phyloP scores from a whole-genome alignment of 805 yeast species.

The Phaffomyces antillensis region DNA sequence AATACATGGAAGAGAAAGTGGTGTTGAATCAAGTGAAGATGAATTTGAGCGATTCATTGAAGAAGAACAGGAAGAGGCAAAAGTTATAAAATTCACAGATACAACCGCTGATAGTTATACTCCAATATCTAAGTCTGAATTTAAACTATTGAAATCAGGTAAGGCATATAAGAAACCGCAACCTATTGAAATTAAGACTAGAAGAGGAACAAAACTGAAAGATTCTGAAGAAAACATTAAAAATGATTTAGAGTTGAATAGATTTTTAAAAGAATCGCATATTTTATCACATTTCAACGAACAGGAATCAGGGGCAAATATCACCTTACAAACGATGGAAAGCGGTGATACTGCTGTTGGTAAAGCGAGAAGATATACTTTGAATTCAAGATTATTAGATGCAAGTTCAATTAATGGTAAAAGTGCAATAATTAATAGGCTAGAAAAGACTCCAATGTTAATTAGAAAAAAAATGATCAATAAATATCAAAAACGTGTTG shows the following conservation, averaged over 20 bases:
- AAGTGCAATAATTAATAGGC: slow-evolving; percentile 24
- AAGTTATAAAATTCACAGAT: slow-evolving; percentile 34
- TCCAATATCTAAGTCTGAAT: slow-evolving; percentile 39
- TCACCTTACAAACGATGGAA: slow-evolving; percentile 56
- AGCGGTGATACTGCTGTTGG: slow-evolving; percentile 40
- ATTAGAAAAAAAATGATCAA: slow-evolving; percentile 79
- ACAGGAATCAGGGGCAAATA: slow-evolving; percentile 46
- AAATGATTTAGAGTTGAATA: slow-evolving; percentile 66
- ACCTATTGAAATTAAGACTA: slow-evolving; percentile 8
- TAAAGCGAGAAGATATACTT: slow-evolving; percentile 56
- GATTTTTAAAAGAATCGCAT: slow-evolving; percentile 67
- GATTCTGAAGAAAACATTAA: slow-evolving; percentile 49
- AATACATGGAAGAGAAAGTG: slow-evolving; percentile 5
- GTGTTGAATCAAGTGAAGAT: slow-evolving; percentile 7
- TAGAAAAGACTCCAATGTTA: slow-evolving; percentile 83
- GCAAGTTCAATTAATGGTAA: slow-evolving; percentile 40
- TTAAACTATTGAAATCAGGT: slow-evolving; percentile 50
- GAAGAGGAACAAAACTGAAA: slow-evolving; percentile 10
- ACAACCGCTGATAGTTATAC: slow-evolving; percentile 23
- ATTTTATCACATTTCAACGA: slow-evolving; percentile 36
- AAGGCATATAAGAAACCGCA: slow-evolving; percentile 30
- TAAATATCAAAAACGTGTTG: slow-evolving; percentile 44
- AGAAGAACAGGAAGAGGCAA: slow-evolving; percentile 17
- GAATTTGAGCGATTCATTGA: slow-evolving; percentile 13
- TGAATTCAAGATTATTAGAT: slow-evolving; percentile 48